Evolutionary conservation across 2,329 filamentous ascomycete genomes (phyloP).

Genomic region (Calonectria multiphialidica): DNA sequence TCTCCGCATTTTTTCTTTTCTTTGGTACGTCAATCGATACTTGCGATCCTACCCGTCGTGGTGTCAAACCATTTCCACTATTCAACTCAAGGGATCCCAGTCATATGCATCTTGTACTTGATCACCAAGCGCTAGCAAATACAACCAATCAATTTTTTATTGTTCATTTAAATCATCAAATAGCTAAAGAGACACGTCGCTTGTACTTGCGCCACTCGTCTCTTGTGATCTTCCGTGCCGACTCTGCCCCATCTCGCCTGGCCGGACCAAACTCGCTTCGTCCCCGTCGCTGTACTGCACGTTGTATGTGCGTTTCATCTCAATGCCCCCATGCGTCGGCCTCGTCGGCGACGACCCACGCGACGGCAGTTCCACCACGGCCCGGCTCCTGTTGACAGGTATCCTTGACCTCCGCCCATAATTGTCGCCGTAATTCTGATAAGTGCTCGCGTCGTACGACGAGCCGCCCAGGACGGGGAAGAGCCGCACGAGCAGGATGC

Average conservation of each 20-base stretch:
- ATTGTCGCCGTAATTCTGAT: conserved; percentile 36
- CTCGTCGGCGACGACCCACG: conserved; percentile 30
- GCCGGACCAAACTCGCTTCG: conserved; percentile 33
- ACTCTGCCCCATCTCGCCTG: not conserved
- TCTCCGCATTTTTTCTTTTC: no score
- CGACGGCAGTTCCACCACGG: conserved; percentile 35
- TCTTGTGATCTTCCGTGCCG: conserved; percentile 2
- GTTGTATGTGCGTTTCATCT: conserved; percentile 39
- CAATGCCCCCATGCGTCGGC: conserved; percentile 38
- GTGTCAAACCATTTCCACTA: no score
- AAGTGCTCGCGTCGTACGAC: conserved; percentile 40
- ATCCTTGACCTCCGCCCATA: conserved; percentile 38
- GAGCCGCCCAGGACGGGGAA: conserved; percentile 46
- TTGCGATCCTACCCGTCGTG: no score
- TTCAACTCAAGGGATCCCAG: not conserved
- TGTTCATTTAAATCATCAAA: not conserved
- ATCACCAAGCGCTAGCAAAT: not conserved
- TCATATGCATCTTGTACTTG: not conserved
- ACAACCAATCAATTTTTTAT: not conserved
- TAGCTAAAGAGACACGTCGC: conserved; percentile 24
- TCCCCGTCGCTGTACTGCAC: conserved; percentile 42
- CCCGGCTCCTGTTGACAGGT: conserved; percentile 32
- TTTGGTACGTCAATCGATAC: no score
- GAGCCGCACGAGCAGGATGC: conserved; percentile 43
- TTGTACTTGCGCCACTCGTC: conserved; percentile 15